Conservation (phyloP, 1,284 basidiomycete species). For the Exobasidium rhododendri region DNA sequence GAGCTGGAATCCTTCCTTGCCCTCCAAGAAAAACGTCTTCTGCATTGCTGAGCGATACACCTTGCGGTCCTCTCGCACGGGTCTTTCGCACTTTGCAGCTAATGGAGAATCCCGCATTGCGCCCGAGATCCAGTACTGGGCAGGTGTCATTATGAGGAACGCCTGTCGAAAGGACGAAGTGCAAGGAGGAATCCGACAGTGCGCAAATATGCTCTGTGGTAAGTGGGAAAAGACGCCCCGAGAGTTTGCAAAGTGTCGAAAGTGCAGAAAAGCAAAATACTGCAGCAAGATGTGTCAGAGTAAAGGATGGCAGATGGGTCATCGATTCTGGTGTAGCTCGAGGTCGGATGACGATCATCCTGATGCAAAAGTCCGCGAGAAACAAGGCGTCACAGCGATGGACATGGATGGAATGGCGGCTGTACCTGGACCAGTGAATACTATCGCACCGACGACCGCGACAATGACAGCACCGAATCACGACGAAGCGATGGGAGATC, state of each 20-base stretch:
- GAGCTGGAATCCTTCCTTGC: constrained; percentile 43
- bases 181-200: constrained; percentile 88
- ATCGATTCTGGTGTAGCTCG: constrained; percentile 65
- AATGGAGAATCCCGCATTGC: constrained; percentile 66
- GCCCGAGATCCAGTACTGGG: constrained; percentile 96
- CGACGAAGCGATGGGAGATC: neutral
- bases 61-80: constrained; percentile 78
- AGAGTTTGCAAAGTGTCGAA: constrained; percentile 93
- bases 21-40: constrained; percentile 64
- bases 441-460: neutral
- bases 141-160: constrained; percentile 98
- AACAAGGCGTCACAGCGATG: neutral
- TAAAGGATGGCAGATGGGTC: constrained; percentile 93
- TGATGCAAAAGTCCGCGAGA: constrained; percentile 26
- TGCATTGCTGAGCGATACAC: constrained; percentile 94
- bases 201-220: constrained; percentile 87
- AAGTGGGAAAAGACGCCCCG: constrained; percentile 88
- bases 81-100: constrained; percentile 54
- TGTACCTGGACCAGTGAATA: neutral
- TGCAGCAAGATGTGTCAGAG: constrained; percentile 97
- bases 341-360: constrained; percentile 42
- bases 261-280: constrained; percentile 97
- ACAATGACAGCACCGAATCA: neutral
- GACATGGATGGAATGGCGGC: neutral
- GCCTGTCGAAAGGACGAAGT: constrained; percentile 87